phyloP scores from a whole-genome alignment of 2,329 filamentous ascomycete genomes.

The Nemania sp. region DNA sequence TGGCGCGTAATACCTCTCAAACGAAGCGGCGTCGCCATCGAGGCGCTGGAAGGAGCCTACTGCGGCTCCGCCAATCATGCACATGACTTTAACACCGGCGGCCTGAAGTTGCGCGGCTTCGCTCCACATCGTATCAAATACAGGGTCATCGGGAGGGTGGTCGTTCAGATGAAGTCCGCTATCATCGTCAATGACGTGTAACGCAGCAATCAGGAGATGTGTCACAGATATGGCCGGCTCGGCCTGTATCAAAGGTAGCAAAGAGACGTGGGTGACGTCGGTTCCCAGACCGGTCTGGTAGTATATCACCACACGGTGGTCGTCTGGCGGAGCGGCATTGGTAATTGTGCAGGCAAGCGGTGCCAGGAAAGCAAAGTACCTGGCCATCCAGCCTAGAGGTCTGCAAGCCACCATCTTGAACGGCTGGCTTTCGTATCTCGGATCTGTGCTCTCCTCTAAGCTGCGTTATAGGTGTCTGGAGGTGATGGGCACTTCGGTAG shows the following conservation, averaged over 20 bases:
- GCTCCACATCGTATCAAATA: constrained; percentile 75
- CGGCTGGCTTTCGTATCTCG: constrained; percentile 7
- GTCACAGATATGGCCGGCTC: constrained; percentile 60
- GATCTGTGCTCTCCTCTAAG: background rate
- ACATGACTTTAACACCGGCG: constrained; percentile 77
- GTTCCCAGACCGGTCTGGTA: constrained; percentile 51
- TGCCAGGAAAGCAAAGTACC: constrained; percentile 31
- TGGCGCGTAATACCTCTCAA: constrained; percentile 71
- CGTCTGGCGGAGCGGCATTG: constrained; percentile 30
- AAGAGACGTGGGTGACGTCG: constrained; percentile 52
- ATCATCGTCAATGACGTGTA: constrained; percentile 76
- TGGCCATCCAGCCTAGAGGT: constrained; percentile 29
- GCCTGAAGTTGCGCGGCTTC: constrained; percentile 75
- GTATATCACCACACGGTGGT: constrained; percentile 50
- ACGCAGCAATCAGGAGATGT: constrained; percentile 83
- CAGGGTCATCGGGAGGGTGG: constrained; percentile 67
- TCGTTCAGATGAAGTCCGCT: constrained; percentile 79
- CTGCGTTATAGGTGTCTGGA: background rate
- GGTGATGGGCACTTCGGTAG: background rate
- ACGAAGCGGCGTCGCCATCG: constrained; percentile 60
- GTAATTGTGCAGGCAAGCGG: constrained; percentile 25
- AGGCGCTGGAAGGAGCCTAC: constrained; percentile 66
- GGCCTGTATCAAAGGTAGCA: constrained; percentile 55
- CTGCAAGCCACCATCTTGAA: constrained; percentile 34
- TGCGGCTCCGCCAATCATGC: constrained; percentile 47